A percentile compares a stretch with the other conserved stretches of the same genome.
Evolutionary conservation across 257 asterid genomes (phyloP).

Genomic region (Primulina eburnea): DNA sequence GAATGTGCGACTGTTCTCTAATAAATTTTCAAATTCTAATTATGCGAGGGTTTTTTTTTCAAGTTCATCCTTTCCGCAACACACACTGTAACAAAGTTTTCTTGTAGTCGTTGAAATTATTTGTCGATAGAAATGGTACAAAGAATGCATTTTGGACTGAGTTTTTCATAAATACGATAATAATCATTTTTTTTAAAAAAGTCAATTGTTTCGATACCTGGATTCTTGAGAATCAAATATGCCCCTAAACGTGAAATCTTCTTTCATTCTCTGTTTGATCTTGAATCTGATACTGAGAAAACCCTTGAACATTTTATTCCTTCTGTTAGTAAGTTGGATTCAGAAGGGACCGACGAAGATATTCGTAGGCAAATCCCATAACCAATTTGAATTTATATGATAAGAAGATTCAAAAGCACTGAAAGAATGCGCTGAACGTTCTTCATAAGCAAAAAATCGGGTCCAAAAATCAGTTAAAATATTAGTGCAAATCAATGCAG

Average conservation of each 20-base stretch:
- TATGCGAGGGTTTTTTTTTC: too few relatives aligned
- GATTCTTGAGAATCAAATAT: too few relatives aligned
- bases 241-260: not conserved
- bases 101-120: too few relatives aligned
- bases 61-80: too few relatives aligned
- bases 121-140: too few relatives aligned
- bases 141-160: too few relatives aligned
- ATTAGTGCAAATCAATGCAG: slow-evolving; percentile 2
- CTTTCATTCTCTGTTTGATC: not conserved
- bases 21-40: too few relatives aligned
- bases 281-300: not conserved
- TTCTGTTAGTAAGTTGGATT: not conserved
- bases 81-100: too few relatives aligned
- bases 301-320: not conserved
- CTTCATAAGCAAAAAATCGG: not conserved
- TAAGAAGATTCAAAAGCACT: not conserved
- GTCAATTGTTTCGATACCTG: too few relatives aligned
- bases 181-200: too few relatives aligned
- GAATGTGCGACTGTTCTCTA: too few relatives aligned
- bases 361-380: not conserved
- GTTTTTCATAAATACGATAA: too few relatives aligned
- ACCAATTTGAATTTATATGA: not conserved
- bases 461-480: not conserved
- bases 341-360: not conserved
- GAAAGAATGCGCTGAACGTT: not conserved